Percentiles rank a stretch among this genome's conserved stretches.
Conservation (phyloP, 2,329 filamentous ascomycete species). For the Knufia petricola region DNA sequence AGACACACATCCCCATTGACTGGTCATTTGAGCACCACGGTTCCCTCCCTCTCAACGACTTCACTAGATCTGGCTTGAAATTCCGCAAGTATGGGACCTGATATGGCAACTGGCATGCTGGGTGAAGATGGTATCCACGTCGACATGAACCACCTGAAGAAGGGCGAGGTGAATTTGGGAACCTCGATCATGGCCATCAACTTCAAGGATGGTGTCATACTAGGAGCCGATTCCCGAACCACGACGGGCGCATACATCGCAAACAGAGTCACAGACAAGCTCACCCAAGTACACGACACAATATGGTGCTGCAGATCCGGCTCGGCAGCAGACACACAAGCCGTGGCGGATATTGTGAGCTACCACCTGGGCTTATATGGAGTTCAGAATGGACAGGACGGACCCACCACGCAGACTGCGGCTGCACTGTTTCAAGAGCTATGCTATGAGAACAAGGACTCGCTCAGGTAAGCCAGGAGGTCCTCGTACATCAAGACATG, state of each 20-base stretch:
- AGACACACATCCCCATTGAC: no score
- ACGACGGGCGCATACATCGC: constrained; percentile 98
- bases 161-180: constrained; percentile 95
- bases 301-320: constrained; percentile 99
- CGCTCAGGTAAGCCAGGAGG: constrained; percentile 55
- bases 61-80: no score
- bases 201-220: constrained; percentile 95
- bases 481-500: neutral
- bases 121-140: constrained; percentile 87
- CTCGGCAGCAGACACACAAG: constrained; percentile 94
- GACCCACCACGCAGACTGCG: constrained; percentile 87
- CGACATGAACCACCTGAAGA: constrained; percentile 98
- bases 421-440: constrained; percentile 96
- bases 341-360: constrained; percentile 94
- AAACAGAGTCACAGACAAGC: constrained; percentile 98
- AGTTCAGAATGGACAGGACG: constrained; percentile 69
- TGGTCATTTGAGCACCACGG: no score
- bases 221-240: constrained; percentile 92
- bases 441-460: constrained; percentile 96
- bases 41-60: no score
- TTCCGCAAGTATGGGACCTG: constrained; percentile 31
- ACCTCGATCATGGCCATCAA: constrained; percentile 99
- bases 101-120: constrained; percentile 35
- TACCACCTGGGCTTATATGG: constrained; percentile 92
- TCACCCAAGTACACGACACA: constrained; percentile 95